These are phyloP conservation scores for Penicillium nordicum DNA, from an alignment of 2,329 filamentous ascomycete species.

Conservation along the genomic window DNA sequence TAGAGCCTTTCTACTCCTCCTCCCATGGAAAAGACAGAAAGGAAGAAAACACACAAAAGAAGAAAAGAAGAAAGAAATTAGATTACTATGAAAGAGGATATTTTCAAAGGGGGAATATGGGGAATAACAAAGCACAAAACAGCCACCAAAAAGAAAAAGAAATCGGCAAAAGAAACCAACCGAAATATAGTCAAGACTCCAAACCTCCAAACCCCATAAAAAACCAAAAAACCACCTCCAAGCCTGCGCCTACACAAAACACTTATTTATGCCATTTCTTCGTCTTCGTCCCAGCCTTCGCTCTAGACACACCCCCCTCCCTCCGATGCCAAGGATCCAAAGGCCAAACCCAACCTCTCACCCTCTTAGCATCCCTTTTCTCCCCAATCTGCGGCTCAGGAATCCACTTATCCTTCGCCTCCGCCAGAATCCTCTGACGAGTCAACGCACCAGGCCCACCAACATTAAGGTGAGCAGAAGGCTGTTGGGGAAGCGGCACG, in stretches of 20 bases:
- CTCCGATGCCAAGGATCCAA: slow-evolving; percentile 58
- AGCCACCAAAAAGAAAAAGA: neutral
- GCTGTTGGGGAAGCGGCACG: slow-evolving; percentile 55
- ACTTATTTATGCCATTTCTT: slow-evolving; percentile 40
- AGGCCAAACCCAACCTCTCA: slow-evolving; percentile 61
- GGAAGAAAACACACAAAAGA: neutral
- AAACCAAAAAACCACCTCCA: neutral
- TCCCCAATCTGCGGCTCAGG: slow-evolving; percentile 59
- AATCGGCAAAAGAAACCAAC: neutral
- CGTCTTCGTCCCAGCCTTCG: slow-evolving; percentile 22
- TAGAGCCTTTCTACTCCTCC: too few species aligned
- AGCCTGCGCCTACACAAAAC: neutral
- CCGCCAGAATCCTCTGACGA: slow-evolving; percentile 51
- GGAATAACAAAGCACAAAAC: slow-evolving; percentile 1
- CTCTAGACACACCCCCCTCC: slow-evolving; percentile 44
- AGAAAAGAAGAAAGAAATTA: slow-evolving; percentile 4
- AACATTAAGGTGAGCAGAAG: slow-evolving; percentile 58
- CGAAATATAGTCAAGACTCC: neutral
- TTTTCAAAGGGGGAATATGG: slow-evolving; percentile 2
- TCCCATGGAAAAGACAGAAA: neutral
- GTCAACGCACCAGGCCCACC: slow-evolving; percentile 57
- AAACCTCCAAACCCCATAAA: neutral
- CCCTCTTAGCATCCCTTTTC: slow-evolving; percentile 57
- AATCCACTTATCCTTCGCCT: slow-evolving; percentile 60
- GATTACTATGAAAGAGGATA: slow-evolving; percentile 8